phyloP scores from a whole-genome alignment of 1,284 basidiomycete genomes.

The Athelia sp. region DNA sequence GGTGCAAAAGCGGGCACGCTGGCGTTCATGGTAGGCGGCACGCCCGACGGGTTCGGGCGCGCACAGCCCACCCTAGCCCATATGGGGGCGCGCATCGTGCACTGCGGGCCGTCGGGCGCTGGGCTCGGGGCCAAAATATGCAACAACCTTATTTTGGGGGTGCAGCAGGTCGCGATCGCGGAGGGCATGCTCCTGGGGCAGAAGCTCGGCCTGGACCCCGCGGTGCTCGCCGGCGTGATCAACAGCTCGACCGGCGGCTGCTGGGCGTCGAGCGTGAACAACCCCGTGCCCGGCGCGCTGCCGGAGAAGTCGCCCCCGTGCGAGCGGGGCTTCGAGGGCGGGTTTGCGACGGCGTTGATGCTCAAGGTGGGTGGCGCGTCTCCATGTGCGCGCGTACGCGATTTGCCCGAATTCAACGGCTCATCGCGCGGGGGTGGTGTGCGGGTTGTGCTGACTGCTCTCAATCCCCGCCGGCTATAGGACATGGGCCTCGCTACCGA shows the following conservation, averaged over 20 bases:
- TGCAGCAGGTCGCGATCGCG: conserved; percentile 73
- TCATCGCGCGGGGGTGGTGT: too few species aligned
- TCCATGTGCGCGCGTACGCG: too few species aligned
- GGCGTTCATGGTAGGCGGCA: conserved; percentile 89
- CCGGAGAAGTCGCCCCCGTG: conserved; percentile 74
- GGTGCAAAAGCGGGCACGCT: conserved; percentile 83
- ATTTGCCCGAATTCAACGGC: too few species aligned
- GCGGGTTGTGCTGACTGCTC: too few species aligned
- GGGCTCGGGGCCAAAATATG: conserved; percentile 86
- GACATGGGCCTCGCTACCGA: conserved; percentile 77
- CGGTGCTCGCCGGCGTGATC: conserved; percentile 73
- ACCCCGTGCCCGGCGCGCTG: conserved; percentile 77
- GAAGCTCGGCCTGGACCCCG: conserved; percentile 70
- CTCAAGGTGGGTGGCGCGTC: conserved; percentile 53
- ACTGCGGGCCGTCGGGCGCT: conserved; percentile 85
- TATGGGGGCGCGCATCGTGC: conserved; percentile 81
- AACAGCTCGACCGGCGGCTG: conserved; percentile 82
- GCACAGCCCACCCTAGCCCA: conserved; percentile 57
- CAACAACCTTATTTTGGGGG: conserved; percentile 79
- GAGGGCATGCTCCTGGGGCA: conserved; percentile 86
- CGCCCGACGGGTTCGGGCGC: conserved; percentile 50
- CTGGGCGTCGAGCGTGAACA: conserved; percentile 85
- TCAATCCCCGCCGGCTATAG: conserved; percentile 30
- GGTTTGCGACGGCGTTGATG: conserved; percentile 82
- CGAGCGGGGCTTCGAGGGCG: conserved; percentile 78